These are phyloP conservation scores for Globisporangium middletonii DNA, from an alignment of 352 stramenopile genomes.

Conservation along the genomic window DNA sequence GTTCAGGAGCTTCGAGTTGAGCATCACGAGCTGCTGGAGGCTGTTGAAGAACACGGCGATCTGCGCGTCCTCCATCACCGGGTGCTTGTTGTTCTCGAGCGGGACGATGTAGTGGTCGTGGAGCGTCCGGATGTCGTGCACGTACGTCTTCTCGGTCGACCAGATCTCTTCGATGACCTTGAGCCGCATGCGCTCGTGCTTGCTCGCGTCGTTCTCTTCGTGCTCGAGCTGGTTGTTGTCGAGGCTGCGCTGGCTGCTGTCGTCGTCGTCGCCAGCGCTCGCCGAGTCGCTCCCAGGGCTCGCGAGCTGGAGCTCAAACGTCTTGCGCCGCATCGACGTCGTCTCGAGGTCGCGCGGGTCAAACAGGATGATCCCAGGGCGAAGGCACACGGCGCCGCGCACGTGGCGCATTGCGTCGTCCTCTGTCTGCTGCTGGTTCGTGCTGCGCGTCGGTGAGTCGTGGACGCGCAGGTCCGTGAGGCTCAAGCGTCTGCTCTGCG, in stretches of 20 bases:
- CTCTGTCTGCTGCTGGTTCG: neutral
- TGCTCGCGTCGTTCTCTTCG: slow-evolving; percentile 10
- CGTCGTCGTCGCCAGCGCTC: neutral
- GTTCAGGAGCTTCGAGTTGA: slow-evolving; percentile 80
- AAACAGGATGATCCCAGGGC: slow-evolving; percentile 42
- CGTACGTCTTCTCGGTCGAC: slow-evolving; percentile 71
- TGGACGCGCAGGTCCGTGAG: neutral
- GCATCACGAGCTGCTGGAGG: slow-evolving; percentile 69
- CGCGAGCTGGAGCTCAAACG: slow-evolving; percentile 13
- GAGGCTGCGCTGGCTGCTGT: slow-evolving; percentile 7
- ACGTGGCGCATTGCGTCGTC: slow-evolving; percentile 5
- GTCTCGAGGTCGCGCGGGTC: slow-evolving; percentile 36
- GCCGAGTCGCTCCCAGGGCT: slow-evolving; percentile 2
- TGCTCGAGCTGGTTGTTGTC: slow-evolving; percentile 19
- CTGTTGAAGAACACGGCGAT: slow-evolving; percentile 88
- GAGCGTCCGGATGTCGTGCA: slow-evolving; percentile 65
- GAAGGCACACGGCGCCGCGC: slow-evolving; percentile 6
- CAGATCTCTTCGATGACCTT: slow-evolving; percentile 80
- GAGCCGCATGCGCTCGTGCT: slow-evolving; percentile 25
- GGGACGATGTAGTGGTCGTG: slow-evolving; percentile 78
- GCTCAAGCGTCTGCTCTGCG: no score
- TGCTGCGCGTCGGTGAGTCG: neutral
- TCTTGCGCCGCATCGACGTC: neutral
- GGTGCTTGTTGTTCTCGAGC: slow-evolving; percentile 69
- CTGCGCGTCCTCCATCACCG: slow-evolving; percentile 77